A percentile compares a stretch with the other conserved stretches of the same genome.
Conservation (phyloP, 371 early-diverging fungal genomes). For the Haplosporangium sp. region DNA sequence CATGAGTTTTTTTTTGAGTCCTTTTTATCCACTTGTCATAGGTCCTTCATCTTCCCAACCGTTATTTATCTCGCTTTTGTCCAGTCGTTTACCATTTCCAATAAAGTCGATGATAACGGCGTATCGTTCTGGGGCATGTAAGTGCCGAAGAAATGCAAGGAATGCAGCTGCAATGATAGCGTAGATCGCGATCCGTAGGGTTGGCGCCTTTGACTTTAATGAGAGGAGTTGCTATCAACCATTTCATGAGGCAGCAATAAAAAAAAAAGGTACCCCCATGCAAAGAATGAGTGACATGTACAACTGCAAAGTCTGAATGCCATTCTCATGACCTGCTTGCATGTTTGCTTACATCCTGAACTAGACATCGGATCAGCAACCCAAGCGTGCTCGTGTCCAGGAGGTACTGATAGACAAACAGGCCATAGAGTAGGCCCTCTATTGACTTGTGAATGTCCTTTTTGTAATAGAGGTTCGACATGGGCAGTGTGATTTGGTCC, state of each 20-base stretch:
- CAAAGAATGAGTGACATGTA: background rate
- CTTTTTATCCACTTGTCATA: background rate
- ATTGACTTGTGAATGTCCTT: constrained; percentile 51
- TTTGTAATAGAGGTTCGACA: constrained; percentile 35
- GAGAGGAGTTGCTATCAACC: constrained; percentile 40
- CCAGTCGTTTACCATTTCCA: constrained; percentile 28
- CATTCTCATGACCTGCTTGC: background rate
- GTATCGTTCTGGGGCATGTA: constrained; percentile 26
- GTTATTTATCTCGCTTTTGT: background rate
- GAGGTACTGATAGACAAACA: constrained; percentile 49
- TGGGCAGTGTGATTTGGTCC: constrained; percentile 1
- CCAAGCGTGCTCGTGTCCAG: constrained; percentile 47
- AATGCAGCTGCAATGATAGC: constrained; percentile 14
- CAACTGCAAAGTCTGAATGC: background rate
- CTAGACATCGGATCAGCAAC: constrained; percentile 22
- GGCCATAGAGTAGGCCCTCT: constrained; percentile 37
- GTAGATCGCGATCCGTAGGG: constrained; percentile 39
- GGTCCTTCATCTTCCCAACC: background rate
- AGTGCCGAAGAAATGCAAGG: constrained; percentile 28
- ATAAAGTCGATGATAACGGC: constrained; percentile 50
- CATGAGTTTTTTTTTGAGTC: too few species aligned
- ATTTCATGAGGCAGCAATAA: background rate
- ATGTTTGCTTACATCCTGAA: constrained; percentile 37
- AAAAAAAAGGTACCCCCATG: background rate
- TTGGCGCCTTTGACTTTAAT: constrained; percentile 35